A percentile compares a stretch with the other conserved stretches of the same genome.
These are phyloP conservation scores for Dionaea muscipula DNA, from an alignment of 179 eudicot species.

Conservation along the genomic window DNA sequence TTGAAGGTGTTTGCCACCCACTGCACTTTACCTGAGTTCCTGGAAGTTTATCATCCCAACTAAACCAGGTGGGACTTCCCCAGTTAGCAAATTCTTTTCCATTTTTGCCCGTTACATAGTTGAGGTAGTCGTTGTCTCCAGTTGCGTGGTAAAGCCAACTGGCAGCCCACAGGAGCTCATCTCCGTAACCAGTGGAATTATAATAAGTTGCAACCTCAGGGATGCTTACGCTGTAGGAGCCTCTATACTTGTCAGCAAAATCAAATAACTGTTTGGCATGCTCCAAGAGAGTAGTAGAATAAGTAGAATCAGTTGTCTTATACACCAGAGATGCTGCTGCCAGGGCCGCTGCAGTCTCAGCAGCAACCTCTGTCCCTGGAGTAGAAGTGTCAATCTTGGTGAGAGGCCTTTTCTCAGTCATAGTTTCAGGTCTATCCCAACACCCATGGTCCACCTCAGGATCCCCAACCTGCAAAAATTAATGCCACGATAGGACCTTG, in stretches of 20 bases:
- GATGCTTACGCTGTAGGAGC: constrained; percentile 56
- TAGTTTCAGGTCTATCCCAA: constrained; percentile 86
- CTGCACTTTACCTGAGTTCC: constrained; percentile 60
- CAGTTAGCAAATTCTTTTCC: constrained; percentile 53
- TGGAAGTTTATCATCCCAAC: constrained; percentile 90
- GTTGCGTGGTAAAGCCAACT: constrained; percentile 97
- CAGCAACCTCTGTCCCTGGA: constrained; percentile 95
- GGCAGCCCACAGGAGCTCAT: constrained; percentile 98
- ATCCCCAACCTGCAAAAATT: constrained; percentile 62
- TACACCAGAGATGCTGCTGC: constrained; percentile 94
- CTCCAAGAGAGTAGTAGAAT: constrained; percentile 53
- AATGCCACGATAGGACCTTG: not conserved
- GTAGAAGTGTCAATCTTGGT: constrained; percentile 49
- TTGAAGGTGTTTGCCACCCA: not conserved
- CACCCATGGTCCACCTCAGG: constrained; percentile 80
- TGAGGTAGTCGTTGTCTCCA: constrained; percentile 42
- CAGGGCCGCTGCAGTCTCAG: constrained; percentile 94
- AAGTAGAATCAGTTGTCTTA: constrained; percentile 36
- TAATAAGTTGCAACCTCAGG: constrained; percentile 66
- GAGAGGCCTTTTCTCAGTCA: constrained; percentile 69
- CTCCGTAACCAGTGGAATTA: constrained; percentile 86
- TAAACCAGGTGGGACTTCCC: constrained; percentile 88
- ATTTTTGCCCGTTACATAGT: constrained; percentile 50
- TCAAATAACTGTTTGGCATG: constrained; percentile 71
- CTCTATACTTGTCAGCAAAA: constrained; percentile 68